phyloP scores from a whole-genome alignment of 495 filamentous ascomycete species.

The Lindgomyces ingoldianus region DNA sequence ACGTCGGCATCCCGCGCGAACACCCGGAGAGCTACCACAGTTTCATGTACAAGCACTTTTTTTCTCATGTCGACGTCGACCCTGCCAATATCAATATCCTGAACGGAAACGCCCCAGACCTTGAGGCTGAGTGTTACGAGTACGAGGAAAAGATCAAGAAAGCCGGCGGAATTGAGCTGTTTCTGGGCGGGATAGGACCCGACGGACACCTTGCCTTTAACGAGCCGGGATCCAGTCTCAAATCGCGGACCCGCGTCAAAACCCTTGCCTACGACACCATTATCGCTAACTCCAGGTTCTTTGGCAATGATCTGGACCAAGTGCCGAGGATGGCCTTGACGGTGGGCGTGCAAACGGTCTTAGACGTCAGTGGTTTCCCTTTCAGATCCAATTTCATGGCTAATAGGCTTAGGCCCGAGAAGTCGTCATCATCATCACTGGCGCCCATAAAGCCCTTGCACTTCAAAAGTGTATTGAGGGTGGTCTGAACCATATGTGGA shows the following conservation, averaged over 20 bases:
- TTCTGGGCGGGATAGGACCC: constrained; percentile 80
- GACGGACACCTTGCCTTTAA: constrained; percentile 92
- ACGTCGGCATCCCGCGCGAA: constrained; percentile 76
- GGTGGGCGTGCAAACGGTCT: constrained; percentile 82
- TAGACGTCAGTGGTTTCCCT: constrained; percentile 57
- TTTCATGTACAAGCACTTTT: constrained; percentile 91
- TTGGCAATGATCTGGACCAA: constrained; percentile 67
- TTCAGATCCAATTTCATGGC: background rate
- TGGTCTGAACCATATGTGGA: constrained; percentile 89
- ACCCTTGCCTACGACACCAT: constrained; percentile 87
- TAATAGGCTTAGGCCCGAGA: constrained; percentile 58
- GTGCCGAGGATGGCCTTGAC: constrained; percentile 84
- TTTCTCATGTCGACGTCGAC: constrained; percentile 80
- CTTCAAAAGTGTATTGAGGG: constrained; percentile 79
- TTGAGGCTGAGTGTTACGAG: constrained; percentile 71
- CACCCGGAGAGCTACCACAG: constrained; percentile 84
- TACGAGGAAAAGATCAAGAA: constrained; percentile 79
- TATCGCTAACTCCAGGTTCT: constrained; percentile 81
- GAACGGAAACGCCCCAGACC: constrained; percentile 76
- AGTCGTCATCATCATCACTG: constrained; percentile 79
- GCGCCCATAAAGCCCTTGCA: constrained; percentile 78
- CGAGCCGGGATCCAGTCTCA: constrained; percentile 79
- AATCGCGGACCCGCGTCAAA: constrained; percentile 79
- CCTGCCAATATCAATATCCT: constrained; percentile 82
- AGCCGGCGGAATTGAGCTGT: constrained; percentile 79